Base-by-base conservation (phyloP, 75 land plant genomes). In the Cunninghamia lanceolata region DNA sequence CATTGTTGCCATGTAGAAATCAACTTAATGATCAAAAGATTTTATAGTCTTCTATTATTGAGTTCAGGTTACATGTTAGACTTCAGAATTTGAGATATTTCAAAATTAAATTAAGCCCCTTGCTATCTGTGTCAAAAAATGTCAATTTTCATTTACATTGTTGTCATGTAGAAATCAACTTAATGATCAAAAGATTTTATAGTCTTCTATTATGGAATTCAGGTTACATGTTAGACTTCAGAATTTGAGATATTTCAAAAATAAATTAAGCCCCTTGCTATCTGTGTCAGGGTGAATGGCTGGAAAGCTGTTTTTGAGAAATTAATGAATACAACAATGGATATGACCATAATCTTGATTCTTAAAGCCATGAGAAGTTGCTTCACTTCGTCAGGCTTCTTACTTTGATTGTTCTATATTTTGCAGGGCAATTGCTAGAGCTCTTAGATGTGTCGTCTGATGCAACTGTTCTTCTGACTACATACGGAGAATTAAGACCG, bases 401-500 rank as follows among this genome's bases (percentile, higher is more conserved):
- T 73, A 71, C 75, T 73, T 73, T 32, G 34, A 34, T 34, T 73
- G 36, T 73, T 73, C 36, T 19, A 54, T 54, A 53, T 83, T 16
- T 83, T 83, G 83, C 90, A 92, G 99, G 99, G 87, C 87, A 92
- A 75, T 89, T 98, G 85, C 89, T 97, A 17, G 90, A 92, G 90
- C 86, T 98, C 40, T 88, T 98, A 87, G 91, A 95, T 89, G 90
- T 95, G 75, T 94, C 97, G 11, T 86, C 89, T 81, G 89, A 91
- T 40, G 94, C 93, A 56, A 86, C 34, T 42, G 79, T 91, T 43
- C 86, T 98, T 73, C 93, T 87, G 25, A 98, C 99, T 16, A 97
- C 99, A 13, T 98, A 98, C 87, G 99, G 99, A 7, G 92, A 90
- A 83, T 87, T 98, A 77, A 91, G 93, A 79, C 99, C 99, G 77